Base-by-base conservation (phyloP, 495 filamentous ascomycete genomes). In the Immersiella caudata region DNA sequence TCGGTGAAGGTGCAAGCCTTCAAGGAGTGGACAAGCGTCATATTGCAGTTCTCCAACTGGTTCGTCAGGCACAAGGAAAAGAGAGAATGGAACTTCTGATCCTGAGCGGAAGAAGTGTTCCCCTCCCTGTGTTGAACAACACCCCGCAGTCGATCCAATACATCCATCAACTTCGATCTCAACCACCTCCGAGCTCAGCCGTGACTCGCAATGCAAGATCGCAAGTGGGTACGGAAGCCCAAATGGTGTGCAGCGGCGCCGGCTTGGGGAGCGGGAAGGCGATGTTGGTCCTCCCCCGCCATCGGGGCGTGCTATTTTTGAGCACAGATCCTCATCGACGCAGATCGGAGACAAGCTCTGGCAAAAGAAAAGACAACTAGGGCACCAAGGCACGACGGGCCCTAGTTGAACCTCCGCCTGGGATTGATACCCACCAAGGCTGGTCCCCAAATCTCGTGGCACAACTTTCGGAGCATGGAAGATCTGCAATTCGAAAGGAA, bases 281-380 rank as follows among this genome's bases (percentile, higher is more conserved):
- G 51, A 55, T 62, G 67, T 64, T 65, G 70, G 69, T 72, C 70
- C 64, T 62, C 64, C 55, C 20, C 65, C 20, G 26, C 21, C 8
- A n/a, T 33, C 40, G 40, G 40, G 16, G 40, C 40, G 46, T 64
- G 55, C 56, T 66, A 60, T 66, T 49, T 58, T 65, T 46, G 40
- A 46, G 40, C 40, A 56, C 50, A 49, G 46, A 64, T 6, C 49
- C 60, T 60, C 26, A 40, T 57, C 46, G 65, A 5, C 50, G 29
- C 58, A 27, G 59, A 67, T 62, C 65, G 26, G 29, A 20, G 46
- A 67, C 56, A 59, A 59, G 56, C 56, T 67, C 65, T 61, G 27
- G 52, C 14, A 60, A 58, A 51, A 35, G 27, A 57, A 36, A 51
- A 24, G 18, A 33, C 40, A 25, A 27, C n/a, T 49, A 27, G 50